Evolutionary conservation across 2,329 filamentous ascomycete genomes (phyloP), one percentile per base, ranked within the genome.

Genomic region (Lasiodiplodia sp.): DNA sequence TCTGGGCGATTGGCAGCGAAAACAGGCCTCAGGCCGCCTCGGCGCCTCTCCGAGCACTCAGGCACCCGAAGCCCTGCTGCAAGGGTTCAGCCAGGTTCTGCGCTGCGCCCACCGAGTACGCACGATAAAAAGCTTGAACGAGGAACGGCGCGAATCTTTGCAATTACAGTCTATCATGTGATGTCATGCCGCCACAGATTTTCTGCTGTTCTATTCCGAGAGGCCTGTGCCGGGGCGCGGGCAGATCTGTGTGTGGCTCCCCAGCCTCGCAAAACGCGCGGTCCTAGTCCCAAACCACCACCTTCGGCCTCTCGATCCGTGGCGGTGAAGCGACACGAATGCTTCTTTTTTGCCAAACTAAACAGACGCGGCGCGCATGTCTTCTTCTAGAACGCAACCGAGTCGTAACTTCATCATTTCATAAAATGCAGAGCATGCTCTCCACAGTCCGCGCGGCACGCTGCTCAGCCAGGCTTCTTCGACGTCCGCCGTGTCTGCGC

Each of bases 401-500:
- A 52, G 16, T 49, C 65, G 52, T 58, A 52, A 60, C 55, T 21
- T 60, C 53, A 67, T 67, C 4, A 44, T 60, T 53, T 67, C 63
- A 58, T 67, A 57, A 53, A 31, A 18, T 28, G 23, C 40, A 11
- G 23, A 10, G n/a, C 21, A 12, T 49, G 40, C 38, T 57, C n/a
- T 58, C 44, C 11, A 25, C 1, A 18, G 34, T 31, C 34, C 60
- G 31, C 28, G 40, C 28, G 51, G 34, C 44, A 16, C 4, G 5
- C 8, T 38, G 2, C 44, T 68, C 67, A 70, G 11, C 76, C 74
- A 65, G 77, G 73, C 72, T 79, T 80, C 70, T 80, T 80, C 7
- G 72, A 72, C 37, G 70, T 71, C 65, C 74, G 77, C 21, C 74
- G 69, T 18, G 74, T 70, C 57, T 75, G 74, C 58, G 57, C 34